phyloP scores from a whole-genome alignment of 2,329 filamentous ascomycete species.

The Westerdykella sp. region DNA sequence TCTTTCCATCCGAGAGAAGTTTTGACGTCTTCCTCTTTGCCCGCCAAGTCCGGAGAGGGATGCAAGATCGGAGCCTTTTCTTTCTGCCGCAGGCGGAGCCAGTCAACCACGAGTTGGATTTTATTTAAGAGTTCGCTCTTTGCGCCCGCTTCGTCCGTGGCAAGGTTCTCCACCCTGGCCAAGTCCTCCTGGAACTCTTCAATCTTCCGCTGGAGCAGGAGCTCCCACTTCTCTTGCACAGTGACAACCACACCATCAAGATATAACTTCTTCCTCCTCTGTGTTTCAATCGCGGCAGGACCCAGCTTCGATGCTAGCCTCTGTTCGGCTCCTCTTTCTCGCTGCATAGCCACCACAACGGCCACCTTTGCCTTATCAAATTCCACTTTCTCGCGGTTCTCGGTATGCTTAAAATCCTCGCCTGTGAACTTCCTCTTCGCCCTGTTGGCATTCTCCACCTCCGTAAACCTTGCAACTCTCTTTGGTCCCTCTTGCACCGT shows the following conservation, averaged over 20 bases:
- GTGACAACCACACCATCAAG: neutral
- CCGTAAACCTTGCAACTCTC: neutral
- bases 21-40: neutral
- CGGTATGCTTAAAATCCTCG: neutral
- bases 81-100: neutral
- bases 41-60: neutral
- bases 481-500: neutral
- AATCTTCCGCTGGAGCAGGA: neutral
- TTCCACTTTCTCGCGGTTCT: neutral
- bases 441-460: too few relatives aligned
- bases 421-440: too few relatives aligned
- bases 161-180: neutral
- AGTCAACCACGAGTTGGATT: neutral
- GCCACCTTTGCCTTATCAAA: neutral
- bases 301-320: neutral
- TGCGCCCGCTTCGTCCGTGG: neutral
- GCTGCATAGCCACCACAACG: neutral
- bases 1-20: neutral
- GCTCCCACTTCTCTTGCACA: neutral
- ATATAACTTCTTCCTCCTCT: neutral
- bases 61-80: neutral
- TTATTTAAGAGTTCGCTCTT: neutral
- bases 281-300: neutral
- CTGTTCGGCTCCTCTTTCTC: neutral
- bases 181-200: neutral